These are phyloP conservation scores for Prosopis cineraria DNA, from an alignment of 306 rosid species.

Conservation along the genomic window DNA sequence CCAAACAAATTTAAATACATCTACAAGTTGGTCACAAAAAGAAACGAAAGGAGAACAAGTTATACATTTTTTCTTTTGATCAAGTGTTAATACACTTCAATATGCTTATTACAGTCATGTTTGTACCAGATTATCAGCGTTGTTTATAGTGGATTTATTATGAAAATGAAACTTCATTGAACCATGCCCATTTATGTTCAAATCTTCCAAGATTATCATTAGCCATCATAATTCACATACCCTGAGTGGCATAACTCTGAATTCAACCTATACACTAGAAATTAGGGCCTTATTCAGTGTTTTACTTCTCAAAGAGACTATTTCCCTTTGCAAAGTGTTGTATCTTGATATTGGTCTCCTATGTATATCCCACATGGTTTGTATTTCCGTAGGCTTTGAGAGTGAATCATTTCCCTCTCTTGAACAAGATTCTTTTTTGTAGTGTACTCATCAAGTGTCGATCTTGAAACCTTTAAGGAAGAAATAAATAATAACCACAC, in stretches of 20 bases:
- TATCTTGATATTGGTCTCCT: neutral
- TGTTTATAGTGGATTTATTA: neutral
- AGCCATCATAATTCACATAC: neutral
- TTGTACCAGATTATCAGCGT: neutral
- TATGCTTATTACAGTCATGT: neutral
- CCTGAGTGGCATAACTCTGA: neutral
- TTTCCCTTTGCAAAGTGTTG: neutral
- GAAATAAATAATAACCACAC: neutral
- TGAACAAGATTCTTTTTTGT: no score
- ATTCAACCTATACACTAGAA: neutral
- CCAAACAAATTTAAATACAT: no score
- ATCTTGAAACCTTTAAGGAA: neutral
- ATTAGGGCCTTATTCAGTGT: no score
- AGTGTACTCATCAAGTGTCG: neutral
- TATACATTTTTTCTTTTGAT: neutral
- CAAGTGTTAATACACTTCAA: no score
- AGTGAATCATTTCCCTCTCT: no score
- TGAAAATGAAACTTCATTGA: neutral
- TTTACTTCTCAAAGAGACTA: no score
- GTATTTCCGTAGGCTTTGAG: no score
- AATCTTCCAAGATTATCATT: neutral
- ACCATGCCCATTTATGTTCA: neutral
- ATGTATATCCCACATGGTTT: no score
- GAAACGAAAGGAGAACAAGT: neutral
- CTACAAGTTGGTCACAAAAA: neutral